Evolutionary conservation across 306 rosid species (phyloP), one percentile per base, ranked within the genome.

Genomic region (Dalbergia cochinchinensis): DNA sequence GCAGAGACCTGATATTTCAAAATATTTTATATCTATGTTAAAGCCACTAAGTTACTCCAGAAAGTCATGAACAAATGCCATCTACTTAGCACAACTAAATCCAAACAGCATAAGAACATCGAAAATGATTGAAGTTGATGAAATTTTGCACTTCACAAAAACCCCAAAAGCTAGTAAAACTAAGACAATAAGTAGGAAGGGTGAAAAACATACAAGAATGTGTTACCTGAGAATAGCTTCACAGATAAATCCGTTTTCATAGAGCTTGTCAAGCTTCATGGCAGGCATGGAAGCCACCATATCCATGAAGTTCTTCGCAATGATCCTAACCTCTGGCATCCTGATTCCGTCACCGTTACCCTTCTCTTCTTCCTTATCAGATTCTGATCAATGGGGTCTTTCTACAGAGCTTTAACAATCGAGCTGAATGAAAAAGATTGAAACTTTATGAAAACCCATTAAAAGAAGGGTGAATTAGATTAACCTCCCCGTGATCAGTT

Each of bases 271-370:
- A 53, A 95, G 99, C 92, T 92, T 95, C 87, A 90, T 88, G 89
- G 97, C 83, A 34, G 97, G 99, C 92, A 95, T 84, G 80, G 98
- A 87, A 60, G 97, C 95, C 87, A 92, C 99, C 99, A 95, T 95
- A 88, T 95, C 99, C 99, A 95, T 95, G 87, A 92, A 95, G 75
- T 89, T 95, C 95, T 91, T 91, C 14, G 98, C 98, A 55, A 95
- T 90, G 83, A 91, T 91, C 86, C 91, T 90, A 71, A 95, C 97
- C 91, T 92, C 92, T 33, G 99, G 99, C 99, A 94, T 94, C 86
- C 64, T 90, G 85, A 83, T 53, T 87, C 81, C 82, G 79, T 67
- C 31, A 16, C 78, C 51, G 55, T 35, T 11, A 22, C 35, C 39
- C 69, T 64, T 64, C 33, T 67, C 18, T 37, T 16, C 58, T 31